Base-by-base conservation (phyloP, 2,329 filamentous ascomycete species). In the Xylariaceae sp. region DNA sequence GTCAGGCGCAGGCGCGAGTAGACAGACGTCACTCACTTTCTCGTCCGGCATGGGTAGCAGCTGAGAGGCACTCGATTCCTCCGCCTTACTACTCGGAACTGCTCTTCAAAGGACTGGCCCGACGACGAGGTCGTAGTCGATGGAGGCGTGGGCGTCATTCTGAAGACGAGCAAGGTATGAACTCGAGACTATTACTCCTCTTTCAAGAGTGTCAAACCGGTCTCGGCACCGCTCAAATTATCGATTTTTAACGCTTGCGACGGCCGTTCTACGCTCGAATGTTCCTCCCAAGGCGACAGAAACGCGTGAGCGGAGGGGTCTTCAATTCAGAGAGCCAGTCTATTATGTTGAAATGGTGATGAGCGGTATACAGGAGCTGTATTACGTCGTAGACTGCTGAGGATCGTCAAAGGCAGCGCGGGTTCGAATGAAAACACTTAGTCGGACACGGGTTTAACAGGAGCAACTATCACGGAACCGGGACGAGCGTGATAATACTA, bases 21-120 rank as follows among this genome's bases (percentile, higher is more conserved):
- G 56, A 58, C 15, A 48, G 30, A 47, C 59, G 50, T 49, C 58
- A 73, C 82, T 77, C 78, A 94, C 90, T 97, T 97, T 77, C 92
- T 87, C 69, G 92, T 89, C 71, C 93, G 84, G 75, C 93, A 97
- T 37, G 92, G 90, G 66, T 88, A 90, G 73, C 93, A 97, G 69
- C 92, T 97, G 53, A 97, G 80, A 51, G 93, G 93, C 13, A 97
- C 88, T 61, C 93, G 83, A 71, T 97, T 97, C 73, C 93, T 85
- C 78, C 95, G 96, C 66, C 93, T 87, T 61, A 97, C 89, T 54
- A 97, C 88, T 67, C 90, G 85, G 70, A 90, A 96, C 66, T 93
- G 88, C 56, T 89, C 85, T 73, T 96, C 90, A 39, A 92, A 91
- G 50, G 92, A 96, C 63, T 89, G 88, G 23, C 79, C 82, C 64